A percentile compares a stretch with the other conserved stretches of the same genome.
phyloP scores from a whole-genome alignment of 257 asterid species.

The Lycium barbarum region DNA sequence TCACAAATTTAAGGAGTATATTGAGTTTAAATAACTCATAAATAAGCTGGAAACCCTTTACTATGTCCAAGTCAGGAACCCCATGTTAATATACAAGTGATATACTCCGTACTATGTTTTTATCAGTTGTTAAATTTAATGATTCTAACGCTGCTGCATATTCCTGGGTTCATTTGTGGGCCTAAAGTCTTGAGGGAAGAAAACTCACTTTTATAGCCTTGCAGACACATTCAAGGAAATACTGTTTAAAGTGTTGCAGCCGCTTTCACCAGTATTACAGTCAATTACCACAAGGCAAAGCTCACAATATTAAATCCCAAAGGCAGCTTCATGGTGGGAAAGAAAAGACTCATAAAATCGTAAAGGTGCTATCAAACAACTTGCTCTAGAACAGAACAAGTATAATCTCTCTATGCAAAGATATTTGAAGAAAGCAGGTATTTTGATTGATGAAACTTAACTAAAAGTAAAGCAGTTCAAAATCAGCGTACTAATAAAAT shows the following conservation, averaged over 20 bases:
- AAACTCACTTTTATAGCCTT: not conserved
- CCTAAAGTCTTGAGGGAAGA: not conserved
- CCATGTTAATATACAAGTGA: not conserved
- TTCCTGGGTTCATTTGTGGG: conserved; percentile 4
- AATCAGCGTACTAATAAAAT: not conserved
- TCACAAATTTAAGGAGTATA: conserved; percentile 24
- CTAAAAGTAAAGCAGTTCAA: not conserved
- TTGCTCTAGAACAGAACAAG: not conserved
- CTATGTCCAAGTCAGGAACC: conserved; percentile 14
- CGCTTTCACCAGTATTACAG: not conserved
- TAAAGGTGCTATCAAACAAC: conserved; percentile 1
- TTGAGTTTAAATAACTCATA: not conserved
- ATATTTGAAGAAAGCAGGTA: conserved; percentile 18
- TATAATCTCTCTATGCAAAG: not conserved
- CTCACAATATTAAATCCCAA: not conserved
- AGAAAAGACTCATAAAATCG: not conserved
- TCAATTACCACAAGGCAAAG: not conserved
- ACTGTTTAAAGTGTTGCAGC: conserved; percentile 2
- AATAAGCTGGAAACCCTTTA: not conserved
- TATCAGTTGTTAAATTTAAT: conserved; percentile 18
- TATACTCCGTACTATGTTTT: not conserved
- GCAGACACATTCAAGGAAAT: conserved; percentile 1
- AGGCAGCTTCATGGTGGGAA: not conserved
- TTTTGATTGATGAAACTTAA: not conserved
- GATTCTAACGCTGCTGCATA: conserved; percentile 19